These are phyloP conservation scores for Candida argentea DNA, from an alignment of 805 yeast genomes.

Conservation along the genomic window DNA sequence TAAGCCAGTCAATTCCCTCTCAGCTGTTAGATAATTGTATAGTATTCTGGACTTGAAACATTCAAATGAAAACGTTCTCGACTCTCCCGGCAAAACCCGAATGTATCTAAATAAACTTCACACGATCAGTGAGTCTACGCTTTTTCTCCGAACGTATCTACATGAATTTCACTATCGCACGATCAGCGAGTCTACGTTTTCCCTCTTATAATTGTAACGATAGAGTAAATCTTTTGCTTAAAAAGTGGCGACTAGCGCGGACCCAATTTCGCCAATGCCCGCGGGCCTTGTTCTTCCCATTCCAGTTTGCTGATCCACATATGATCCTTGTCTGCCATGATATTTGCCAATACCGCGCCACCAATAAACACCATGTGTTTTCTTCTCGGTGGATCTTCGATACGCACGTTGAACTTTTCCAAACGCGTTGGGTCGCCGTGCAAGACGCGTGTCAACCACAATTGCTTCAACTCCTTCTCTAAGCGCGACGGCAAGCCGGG, in stretches of 20 bases:
- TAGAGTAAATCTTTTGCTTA: conserved; percentile 1
- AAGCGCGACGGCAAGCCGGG: conserved; percentile 95
- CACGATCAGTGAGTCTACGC: no score
- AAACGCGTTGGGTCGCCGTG: conserved; percentile 80
- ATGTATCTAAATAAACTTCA: no score
- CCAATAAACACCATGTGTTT: conserved; percentile 98
- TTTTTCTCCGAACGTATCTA: no score
- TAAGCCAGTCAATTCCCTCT: no score
- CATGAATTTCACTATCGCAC: no score
- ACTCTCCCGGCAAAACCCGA: no score
- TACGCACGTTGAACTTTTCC: conserved; percentile 87
- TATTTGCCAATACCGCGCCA: conserved; percentile 95
- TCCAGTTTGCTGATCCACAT: conserved; percentile 96
- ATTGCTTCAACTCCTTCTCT: conserved; percentile 92
- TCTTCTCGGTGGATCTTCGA: conserved; percentile 98
- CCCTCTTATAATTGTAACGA: no score
- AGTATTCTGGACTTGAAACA: not conserved
- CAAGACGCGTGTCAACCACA: conserved; percentile 85
- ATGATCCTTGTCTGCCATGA: conserved; percentile 97
- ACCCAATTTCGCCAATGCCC: conserved; percentile 78
- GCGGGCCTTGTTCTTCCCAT: conserved; percentile 95
- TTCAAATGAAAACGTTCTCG: not conserved
- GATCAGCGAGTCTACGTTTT: no score
- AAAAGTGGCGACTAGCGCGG: conserved; percentile 48
- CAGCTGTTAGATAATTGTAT: not conserved